phyloP scores from a whole-genome alignment of 129 eudicot species.

The Arctium minus region DNA sequence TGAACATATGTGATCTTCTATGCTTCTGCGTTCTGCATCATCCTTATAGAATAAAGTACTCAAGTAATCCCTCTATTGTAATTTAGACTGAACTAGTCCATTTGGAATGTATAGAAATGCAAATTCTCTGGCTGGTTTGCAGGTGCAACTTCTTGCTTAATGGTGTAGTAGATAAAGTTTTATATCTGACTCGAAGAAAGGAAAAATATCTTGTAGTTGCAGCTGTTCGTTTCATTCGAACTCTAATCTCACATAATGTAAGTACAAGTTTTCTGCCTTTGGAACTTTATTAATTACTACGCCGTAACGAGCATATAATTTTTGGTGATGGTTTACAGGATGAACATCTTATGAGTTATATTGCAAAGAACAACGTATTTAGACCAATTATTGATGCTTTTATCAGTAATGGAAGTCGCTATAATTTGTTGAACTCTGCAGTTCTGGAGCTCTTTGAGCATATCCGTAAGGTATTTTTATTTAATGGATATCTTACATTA shows the following conservation, averaged over 20 bases:
- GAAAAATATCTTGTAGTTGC: conserved; percentile 93
- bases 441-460: conserved; percentile 86
- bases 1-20: conserved; percentile 76
- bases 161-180: conserved; percentile 66
- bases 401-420: conserved; percentile 74
- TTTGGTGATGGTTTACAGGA: conserved; percentile 53
- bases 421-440: conserved; percentile 84
- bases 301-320: background rate
- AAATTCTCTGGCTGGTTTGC: conserved; percentile 11
- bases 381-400: conserved; percentile 81
- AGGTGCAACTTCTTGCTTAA: conserved; percentile 81
- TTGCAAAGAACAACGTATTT: conserved; percentile 71
- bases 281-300: background rate
- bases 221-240: conserved; percentile 82
- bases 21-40: conserved; percentile 91
- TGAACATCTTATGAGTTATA: conserved; percentile 69
- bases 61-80: conserved; percentile 5
- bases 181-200: conserved; percentile 67
- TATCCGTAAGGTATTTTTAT: conserved; percentile 68
- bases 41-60: conserved; percentile 85
- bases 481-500: background rate
- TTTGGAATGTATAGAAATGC: conserved; percentile 5
- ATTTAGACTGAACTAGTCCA: background rate
- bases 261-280: conserved; percentile 21
- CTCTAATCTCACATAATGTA: conserved; percentile 72